Evolutionary conservation across 768 basidiomycete species (phyloP).

Genomic region (Leccinellum rugosiceps): DNA sequence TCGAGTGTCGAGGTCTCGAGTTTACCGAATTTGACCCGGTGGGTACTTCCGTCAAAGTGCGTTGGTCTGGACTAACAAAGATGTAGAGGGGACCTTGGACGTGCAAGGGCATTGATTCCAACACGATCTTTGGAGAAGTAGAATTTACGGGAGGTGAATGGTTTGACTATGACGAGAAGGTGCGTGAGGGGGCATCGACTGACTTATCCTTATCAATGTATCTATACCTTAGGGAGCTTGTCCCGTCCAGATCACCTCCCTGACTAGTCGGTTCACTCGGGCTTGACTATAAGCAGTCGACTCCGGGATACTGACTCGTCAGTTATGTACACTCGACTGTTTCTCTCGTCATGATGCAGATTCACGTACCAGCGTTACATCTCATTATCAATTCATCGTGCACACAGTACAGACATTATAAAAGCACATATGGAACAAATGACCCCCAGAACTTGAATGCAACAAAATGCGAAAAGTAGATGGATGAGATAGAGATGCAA

Average conservation of each 20-base stretch:
- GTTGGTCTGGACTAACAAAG: background rate
- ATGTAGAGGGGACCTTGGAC: constrained; percentile 68
- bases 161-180: constrained; percentile 93
- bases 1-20: constrained; percentile 88
- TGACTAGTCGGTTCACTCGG: constrained; percentile 65
- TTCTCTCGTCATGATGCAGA: constrained; percentile 1
- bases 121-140: constrained; percentile 60
- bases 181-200: constrained; percentile 18
- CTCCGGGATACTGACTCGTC: background rate
- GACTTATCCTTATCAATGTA: background rate
- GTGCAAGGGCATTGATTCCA: constrained; percentile 58
- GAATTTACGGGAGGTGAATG: constrained; percentile 54
- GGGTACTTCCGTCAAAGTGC: constrained; percentile 13
- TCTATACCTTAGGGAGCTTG: constrained; percentile 43
- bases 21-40: constrained; percentile 80
- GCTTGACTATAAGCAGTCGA: constrained; percentile 36
- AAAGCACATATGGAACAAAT: constrained; percentile 31
- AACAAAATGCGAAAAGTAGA: constrained; percentile 25
- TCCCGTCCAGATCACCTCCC: constrained; percentile 68
- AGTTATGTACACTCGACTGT: background rate
- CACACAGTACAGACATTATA: constrained; percentile 33
- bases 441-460: constrained; percentile 17
- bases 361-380: constrained; percentile 33
- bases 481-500: constrained; percentile 24
- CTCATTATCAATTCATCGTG: constrained; percentile 25